Base-by-base conservation (phyloP, 768 basidiomycete genomes). In the Mycena belliarum region DNA sequence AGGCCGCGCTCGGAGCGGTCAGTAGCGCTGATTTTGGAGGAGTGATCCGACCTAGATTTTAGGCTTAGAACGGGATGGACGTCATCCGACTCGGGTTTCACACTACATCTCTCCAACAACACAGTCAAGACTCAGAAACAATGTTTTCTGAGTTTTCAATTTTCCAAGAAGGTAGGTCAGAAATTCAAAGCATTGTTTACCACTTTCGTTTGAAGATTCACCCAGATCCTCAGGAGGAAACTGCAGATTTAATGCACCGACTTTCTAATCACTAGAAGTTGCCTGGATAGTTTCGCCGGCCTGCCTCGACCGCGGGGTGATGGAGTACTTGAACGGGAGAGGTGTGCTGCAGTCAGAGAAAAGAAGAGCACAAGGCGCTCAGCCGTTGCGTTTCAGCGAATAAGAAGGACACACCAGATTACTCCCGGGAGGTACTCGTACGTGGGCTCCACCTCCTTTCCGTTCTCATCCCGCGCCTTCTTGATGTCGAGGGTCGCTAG, bases 1-100 rank as follows among this genome's bases (percentile, higher is more conserved):
- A 72, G 61, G 42, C 69, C 74, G 29, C 68, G 75, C 14, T 72
- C 70, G 21, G 64, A 68, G 44, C 70, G 64, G 37, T 70, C 70
- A 0, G 56, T 71, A 3, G 56, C 61, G 1, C 65, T 76, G 23
- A 69, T 76, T 57, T 33, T 63, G 16, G 58, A 25, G 7, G 58
- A 59, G n/a, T n/a, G 5, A 24, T 43, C 23, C n/a, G 42, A 43
- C 14, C 29, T n/a, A n/a, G n/a, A n/a, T n/a, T n/a, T n/a, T n/a
- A n/a, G n/a, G n/a, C n/a, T n/a, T n/a, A n/a, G n/a, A n/a, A n/a
- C n/a, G n/a, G n/a, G n/a, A n/a, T n/a, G n/a, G n/a, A n/a, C n/a
- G n/a, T n/a, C n/a, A n/a, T n/a, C n/a, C n/a, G n/a, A n/a, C n/a
- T n/a, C n/a, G n/a, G n/a, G n/a, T n/a, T n/a, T n/a, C n/a, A n/a